A percentile compares a stretch with the other conserved stretches of the same genome.
These are phyloP conservation scores for Dothideomycetes sp. DNA, from an alignment of 2,329 filamentous ascomycete genomes.

Conservation along the genomic window DNA sequence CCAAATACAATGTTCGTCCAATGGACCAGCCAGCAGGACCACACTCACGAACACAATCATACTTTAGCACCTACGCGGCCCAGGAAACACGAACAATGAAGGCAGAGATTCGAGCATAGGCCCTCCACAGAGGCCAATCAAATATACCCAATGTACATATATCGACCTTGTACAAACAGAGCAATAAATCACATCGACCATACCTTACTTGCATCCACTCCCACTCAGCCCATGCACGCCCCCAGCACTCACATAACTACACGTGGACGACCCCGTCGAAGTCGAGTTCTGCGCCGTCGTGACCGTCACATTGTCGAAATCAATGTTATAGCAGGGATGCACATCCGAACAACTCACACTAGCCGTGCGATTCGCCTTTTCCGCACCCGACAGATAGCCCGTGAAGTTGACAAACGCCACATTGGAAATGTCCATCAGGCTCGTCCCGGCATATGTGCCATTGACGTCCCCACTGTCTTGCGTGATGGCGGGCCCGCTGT, in stretches of 20 bases:
- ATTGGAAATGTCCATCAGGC: constrained; percentile 39
- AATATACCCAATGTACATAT: background rate
- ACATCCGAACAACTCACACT: constrained; percentile 36
- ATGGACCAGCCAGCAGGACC: too few relatives aligned
- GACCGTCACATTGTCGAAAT: constrained; percentile 31
- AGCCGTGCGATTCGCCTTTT: constrained; percentile 21
- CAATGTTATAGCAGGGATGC: constrained; percentile 42
- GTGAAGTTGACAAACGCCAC: constrained; percentile 42
- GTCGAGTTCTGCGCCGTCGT: constrained; percentile 22
- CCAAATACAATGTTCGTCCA: too few relatives aligned
- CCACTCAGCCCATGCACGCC: constrained; percentile 19
- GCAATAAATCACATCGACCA: background rate
- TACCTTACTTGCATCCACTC: constrained; percentile 7
- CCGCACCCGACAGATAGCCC: constrained; percentile 29
- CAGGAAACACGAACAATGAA: too few relatives aligned
- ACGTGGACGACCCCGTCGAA: constrained; percentile 22
- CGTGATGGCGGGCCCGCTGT: constrained; percentile 31
- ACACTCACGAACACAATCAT: too few relatives aligned
- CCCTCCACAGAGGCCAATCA: background rate
- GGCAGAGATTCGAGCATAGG: too few relatives aligned
- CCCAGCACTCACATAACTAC: constrained; percentile 25
- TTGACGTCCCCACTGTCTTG: constrained; percentile 41
- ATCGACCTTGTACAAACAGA: background rate
- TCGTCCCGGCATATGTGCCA: constrained; percentile 36
- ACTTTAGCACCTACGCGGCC: too few relatives aligned